These are phyloP conservation scores for Wickerhamomyces chambardii DNA, from an alignment of 805 yeast species.

Conservation along the genomic window DNA sequence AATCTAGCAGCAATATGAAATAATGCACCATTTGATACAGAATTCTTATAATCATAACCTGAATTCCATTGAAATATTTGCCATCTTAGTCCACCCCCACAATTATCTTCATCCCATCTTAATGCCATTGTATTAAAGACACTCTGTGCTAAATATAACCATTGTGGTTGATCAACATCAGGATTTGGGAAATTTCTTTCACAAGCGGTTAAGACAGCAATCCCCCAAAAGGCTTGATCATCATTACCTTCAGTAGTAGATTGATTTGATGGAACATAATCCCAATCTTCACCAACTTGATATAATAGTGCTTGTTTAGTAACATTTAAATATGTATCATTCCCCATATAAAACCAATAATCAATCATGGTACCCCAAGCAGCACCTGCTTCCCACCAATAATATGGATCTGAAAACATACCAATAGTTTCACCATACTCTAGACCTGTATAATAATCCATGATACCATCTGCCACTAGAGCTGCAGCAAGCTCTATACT, in stretches of 20 bases:
- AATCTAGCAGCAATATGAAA: slow-evolving; percentile 78
- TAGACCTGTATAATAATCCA: slow-evolving; percentile 65
- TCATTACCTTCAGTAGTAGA: slow-evolving; percentile 85
- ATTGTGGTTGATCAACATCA: slow-evolving; percentile 43
- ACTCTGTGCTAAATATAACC: slow-evolving; percentile 79
- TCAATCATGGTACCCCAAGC: slow-evolving; percentile 54
- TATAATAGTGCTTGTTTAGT: slow-evolving; percentile 49
- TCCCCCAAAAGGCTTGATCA: slow-evolving; percentile 92
- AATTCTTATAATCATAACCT: slow-evolving; percentile 80
- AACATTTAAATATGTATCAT: slow-evolving; percentile 49
- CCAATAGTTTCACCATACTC: slow-evolving; percentile 67
- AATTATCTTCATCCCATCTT: slow-evolving; percentile 61
- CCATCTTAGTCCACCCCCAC: slow-evolving; percentile 85
- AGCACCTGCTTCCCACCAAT: slow-evolving; percentile 93
- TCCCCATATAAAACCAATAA: slow-evolving; percentile 56
- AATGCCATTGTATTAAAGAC: slow-evolving; percentile 76
- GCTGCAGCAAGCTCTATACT: too few relatives aligned
- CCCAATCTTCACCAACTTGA: slow-evolving; percentile 56
- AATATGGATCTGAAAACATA: slow-evolving; percentile 64
- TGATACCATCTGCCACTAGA: slow-evolving; percentile 58
- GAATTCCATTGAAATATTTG: slow-evolving; percentile 85
- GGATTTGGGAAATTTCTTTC: slow-evolving; percentile 80
- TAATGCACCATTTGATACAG: slow-evolving; percentile 80
- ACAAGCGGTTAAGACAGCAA: slow-evolving; percentile 77
- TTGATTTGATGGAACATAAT: slow-evolving; percentile 77